These are phyloP conservation scores for Singerocomus rubriflavus DNA, from an alignment of 1,284 basidiomycete genomes.

Conservation along the genomic window DNA sequence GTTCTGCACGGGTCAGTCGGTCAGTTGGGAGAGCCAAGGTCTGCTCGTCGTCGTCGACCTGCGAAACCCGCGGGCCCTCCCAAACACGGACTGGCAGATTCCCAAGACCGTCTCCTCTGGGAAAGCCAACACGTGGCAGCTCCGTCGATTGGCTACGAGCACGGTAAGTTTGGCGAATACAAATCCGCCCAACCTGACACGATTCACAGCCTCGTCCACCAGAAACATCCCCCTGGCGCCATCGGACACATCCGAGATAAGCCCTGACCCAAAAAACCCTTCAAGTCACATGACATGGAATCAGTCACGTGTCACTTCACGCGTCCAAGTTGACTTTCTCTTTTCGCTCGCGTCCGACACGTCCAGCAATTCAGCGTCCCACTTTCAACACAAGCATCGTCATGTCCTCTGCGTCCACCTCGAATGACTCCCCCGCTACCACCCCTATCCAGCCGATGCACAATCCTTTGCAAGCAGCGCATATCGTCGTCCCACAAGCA, in stretches of 20 bases:
- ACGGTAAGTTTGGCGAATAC: slow-evolving; percentile 21
- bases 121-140: slow-evolving; percentile 19
- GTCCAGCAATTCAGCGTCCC: no score
- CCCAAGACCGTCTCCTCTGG: slow-evolving; percentile 18
- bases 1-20: neutral
- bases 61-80: slow-evolving; percentile 26
- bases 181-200: slow-evolving; percentile 14
- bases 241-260: no score
- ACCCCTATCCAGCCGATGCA: slow-evolving; percentile 76
- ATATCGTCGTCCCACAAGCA: slow-evolving; percentile 73
- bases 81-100: slow-evolving; percentile 12
- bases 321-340: slow-evolving; percentile 29
- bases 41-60: slow-evolving; percentile 15
- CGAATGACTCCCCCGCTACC: slow-evolving; percentile 59
- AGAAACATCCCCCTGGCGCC: no score
- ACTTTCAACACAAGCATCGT: neutral
- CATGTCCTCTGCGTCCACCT: slow-evolving; percentile 62
- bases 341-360: slow-evolving; percentile 1
- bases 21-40: neutral
- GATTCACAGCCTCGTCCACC: slow-evolving; percentile 14
- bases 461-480: slow-evolving; percentile 77
- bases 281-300: slow-evolving; percentile 17
- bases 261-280: neutral
- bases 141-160: neutral
- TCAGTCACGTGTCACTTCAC: slow-evolving; percentile 27